A percentile compares a stretch with the other conserved stretches of the same genome.
Conservation (phyloP, 2,329 filamentous ascomycete species). For the Xylaria multiplex region DNA sequence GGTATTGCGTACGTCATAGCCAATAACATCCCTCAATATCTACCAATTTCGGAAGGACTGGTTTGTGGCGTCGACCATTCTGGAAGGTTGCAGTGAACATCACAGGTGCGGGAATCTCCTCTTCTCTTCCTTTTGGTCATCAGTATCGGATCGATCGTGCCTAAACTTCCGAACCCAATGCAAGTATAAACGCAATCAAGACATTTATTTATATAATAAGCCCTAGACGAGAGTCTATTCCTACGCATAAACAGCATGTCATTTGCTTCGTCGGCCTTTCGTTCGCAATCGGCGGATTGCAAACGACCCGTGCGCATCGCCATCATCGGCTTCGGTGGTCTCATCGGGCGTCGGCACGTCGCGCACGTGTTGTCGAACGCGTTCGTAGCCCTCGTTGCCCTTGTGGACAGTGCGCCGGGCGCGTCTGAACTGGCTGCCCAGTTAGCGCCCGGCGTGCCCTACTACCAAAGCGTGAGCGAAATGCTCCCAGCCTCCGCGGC, state of each 20-base stretch:
- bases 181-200: not conserved
- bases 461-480: conserved; percentile 13
- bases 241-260: not conserved
- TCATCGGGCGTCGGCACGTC: conserved; percentile 18
- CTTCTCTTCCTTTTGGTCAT: not conserved
- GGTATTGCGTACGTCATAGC: no score
- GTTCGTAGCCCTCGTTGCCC: conserved; percentile 5
- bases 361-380: conserved; percentile 15
- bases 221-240: not conserved
- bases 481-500: conserved; percentile 16
- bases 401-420: conserved; percentile 18
- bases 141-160: not conserved
- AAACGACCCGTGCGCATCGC: conserved; percentile 11
- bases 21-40: no score
- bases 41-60: no score
- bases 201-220: not conserved
- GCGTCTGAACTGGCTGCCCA: conserved; percentile 13
- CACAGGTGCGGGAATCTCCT: not conserved
- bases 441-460: conserved; percentile 18
- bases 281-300: not conserved
- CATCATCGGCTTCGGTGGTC: conserved; percentile 19
- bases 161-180: not conserved
- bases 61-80: not conserved
- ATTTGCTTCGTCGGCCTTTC: not conserved
- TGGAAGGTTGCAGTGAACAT: not conserved